A percentile compares a stretch with the other conserved stretches of the same genome.
These are phyloP conservation scores for Tulasnella sp. DNA, from an alignment of 768 basidiomycete species.

Conservation along the genomic window DNA sequence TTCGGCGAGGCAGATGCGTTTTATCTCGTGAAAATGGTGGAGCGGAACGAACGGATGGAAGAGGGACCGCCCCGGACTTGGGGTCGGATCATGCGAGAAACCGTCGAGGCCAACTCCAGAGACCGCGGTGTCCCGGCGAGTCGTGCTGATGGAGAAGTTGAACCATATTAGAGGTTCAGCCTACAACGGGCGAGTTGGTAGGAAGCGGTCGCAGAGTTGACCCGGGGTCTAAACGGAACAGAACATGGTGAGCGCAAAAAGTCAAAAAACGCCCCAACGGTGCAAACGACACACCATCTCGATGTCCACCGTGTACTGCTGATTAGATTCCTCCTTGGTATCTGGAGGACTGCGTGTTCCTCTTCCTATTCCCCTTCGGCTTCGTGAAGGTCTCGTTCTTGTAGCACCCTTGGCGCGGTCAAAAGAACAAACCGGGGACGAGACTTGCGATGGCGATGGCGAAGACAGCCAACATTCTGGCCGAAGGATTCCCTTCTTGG, in stretches of 20 bases:
- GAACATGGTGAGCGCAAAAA: not conserved
- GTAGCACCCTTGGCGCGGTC: not conserved
- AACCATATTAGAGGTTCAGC: not conserved
- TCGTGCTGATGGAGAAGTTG: not conserved
- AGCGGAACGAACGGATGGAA: not conserved
- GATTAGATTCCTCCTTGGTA: constrained; percentile 1
- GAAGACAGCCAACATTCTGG: not conserved
- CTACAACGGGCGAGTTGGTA: not conserved
- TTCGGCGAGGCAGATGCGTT: not conserved
- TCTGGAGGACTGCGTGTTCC: not conserved
- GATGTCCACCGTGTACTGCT: not conserved
- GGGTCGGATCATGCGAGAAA: not conserved
- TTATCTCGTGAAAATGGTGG: no score
- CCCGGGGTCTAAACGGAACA: not conserved
- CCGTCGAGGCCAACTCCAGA: not conserved
- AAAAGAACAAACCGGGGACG: not conserved
- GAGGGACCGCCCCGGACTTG: not conserved
- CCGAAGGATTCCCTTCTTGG: not conserved
- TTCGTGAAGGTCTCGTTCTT: not conserved
- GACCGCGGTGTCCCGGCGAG: not conserved
- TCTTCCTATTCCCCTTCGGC: not conserved
- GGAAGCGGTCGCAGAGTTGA: not conserved
- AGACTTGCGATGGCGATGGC: not conserved
- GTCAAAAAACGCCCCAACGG: not conserved
- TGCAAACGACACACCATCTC: not conserved